Evolutionary conservation across 495 filamentous ascomycete species (phyloP).

Genomic region (Xylaria intraflava): DNA sequence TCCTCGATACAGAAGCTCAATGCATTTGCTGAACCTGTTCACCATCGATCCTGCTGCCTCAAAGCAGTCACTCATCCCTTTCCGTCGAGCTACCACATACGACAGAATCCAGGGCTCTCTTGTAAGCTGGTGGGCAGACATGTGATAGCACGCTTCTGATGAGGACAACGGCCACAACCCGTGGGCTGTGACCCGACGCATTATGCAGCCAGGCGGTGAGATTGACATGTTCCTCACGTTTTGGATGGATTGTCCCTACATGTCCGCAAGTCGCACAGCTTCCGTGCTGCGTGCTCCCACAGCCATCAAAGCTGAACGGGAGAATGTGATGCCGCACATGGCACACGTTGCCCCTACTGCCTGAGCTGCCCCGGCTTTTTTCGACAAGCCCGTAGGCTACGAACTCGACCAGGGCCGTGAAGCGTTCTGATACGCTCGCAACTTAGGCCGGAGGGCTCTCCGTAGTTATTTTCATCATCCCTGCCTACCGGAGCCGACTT

Average conservation of each 20-base stretch:
- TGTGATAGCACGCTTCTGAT: background rate
- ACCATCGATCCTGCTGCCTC: too few relatives aligned
- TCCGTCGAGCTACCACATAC: too few relatives aligned
- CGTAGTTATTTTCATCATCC: too few relatives aligned
- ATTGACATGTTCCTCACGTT: background rate
- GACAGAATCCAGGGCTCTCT: too few relatives aligned
- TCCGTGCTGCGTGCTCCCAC: background rate
- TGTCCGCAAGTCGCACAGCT: background rate
- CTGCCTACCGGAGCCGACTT: too few relatives aligned
- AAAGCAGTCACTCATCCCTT: background rate
- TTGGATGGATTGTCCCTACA: background rate
- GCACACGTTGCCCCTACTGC: background rate
- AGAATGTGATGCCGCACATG: background rate
- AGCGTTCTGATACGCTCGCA: too few relatives aligned
- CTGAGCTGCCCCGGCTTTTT: background rate
- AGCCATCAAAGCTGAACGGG: background rate
- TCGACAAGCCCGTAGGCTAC: too few relatives aligned
- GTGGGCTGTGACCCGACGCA: background rate
- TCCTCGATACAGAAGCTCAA: too few relatives aligned
- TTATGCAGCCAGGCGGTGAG: background rate
- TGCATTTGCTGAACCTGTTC: too few relatives aligned
- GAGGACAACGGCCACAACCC: background rate
- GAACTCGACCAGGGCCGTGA: too few relatives aligned
- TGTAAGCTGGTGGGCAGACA: background rate
- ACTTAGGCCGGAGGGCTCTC: too few relatives aligned